Percentiles rank a stretch among this genome's conserved stretches.
These are phyloP conservation scores for Colletotrichum neosansevieriae DNA, from an alignment of 2,329 filamentous ascomycete species.

Conservation along the genomic window DNA sequence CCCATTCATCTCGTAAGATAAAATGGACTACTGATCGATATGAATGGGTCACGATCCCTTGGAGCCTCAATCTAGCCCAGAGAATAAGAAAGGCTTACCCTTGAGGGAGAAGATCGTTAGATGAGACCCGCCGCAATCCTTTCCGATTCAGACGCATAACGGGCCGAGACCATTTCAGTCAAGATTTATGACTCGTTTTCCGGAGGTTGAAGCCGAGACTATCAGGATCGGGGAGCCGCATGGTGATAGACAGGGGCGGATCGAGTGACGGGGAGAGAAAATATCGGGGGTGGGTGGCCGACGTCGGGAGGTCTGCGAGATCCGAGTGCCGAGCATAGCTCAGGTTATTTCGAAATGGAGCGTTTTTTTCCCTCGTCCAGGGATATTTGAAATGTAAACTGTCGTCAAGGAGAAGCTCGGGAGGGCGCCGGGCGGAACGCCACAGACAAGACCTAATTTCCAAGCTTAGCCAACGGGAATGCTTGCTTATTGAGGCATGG, in stretches of 20 bases:
- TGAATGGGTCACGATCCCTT: background rate
- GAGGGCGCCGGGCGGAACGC: slow-evolving; percentile 27
- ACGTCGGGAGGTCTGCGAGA: background rate
- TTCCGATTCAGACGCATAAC: background rate
- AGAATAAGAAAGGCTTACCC: slow-evolving; percentile 23
- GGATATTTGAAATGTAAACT: slow-evolving; percentile 6
- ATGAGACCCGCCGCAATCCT: slow-evolving; percentile 7
- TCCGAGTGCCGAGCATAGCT: background rate
- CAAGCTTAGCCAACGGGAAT: slow-evolving; percentile 8
- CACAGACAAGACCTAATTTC: slow-evolving; percentile 22
- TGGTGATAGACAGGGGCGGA: slow-evolving; percentile 36
- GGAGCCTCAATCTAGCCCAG: background rate
- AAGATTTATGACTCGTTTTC: slow-evolving; percentile 12
- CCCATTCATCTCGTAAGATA: background rate
- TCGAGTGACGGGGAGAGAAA: background rate
- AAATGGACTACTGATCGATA: background rate
- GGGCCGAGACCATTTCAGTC: slow-evolving; percentile 10
- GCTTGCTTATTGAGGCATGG: slow-evolving; percentile 15
- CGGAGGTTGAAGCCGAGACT: background rate
- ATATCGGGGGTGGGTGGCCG: background rate
- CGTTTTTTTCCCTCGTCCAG: slow-evolving; percentile 3
- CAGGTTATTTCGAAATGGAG: background rate
- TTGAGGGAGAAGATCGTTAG: slow-evolving; percentile 14
- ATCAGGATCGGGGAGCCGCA: slow-evolving; percentile 17
- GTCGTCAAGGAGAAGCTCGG: slow-evolving; percentile 23